phyloP scores from a whole-genome alignment of 129 eudicot species.

The Chrysanthemum makinoi region DNA sequence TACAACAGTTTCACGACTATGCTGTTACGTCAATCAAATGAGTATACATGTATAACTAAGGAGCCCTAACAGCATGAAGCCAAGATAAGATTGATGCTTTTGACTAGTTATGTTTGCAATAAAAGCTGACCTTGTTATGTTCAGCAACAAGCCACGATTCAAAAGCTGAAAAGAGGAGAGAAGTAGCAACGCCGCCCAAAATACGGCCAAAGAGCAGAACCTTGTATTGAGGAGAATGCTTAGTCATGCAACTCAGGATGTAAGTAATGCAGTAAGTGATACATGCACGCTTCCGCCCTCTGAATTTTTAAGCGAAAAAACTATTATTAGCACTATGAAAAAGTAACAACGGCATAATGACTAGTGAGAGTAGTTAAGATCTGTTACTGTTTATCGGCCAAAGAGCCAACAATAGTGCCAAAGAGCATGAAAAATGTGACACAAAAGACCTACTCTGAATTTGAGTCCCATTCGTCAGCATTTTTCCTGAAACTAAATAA shows the following conservation, averaged over 20 bases:
- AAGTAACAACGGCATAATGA: not conserved
- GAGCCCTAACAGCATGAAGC: too few relatives aligned
- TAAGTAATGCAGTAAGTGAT: slow-evolving; percentile 93
- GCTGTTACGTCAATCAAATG: too few relatives aligned
- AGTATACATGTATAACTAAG: too few relatives aligned
- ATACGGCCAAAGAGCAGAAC: slow-evolving; percentile 80
- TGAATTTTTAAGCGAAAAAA: slow-evolving; percentile 18
- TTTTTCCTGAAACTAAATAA: too few relatives aligned
- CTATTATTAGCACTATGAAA: not conserved
- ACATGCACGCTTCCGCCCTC: slow-evolving; percentile 92
- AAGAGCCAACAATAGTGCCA: slow-evolving; percentile 95
- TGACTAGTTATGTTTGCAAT: not conserved
- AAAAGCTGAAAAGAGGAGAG: slow-evolving; percentile 87
- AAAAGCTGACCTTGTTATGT: slow-evolving; percentile 67
- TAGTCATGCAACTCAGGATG: slow-evolving; percentile 93
- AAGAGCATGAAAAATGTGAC: not conserved
- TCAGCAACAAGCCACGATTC: slow-evolving; percentile 99
- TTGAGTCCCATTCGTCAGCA: too few relatives aligned
- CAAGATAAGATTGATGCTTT: too few relatives aligned
- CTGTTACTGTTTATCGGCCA: slow-evolving; percentile 85
- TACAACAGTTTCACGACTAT: too few relatives aligned
- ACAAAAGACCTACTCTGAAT: too few relatives aligned
- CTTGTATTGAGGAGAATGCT: slow-evolving; percentile 96
- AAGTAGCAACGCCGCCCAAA: slow-evolving; percentile 94
- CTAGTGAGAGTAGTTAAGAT: not conserved